Evolutionary conservation across 2,329 filamentous ascomycete genomes (phyloP).

Genomic region (Epichloe gansuensis): DNA sequence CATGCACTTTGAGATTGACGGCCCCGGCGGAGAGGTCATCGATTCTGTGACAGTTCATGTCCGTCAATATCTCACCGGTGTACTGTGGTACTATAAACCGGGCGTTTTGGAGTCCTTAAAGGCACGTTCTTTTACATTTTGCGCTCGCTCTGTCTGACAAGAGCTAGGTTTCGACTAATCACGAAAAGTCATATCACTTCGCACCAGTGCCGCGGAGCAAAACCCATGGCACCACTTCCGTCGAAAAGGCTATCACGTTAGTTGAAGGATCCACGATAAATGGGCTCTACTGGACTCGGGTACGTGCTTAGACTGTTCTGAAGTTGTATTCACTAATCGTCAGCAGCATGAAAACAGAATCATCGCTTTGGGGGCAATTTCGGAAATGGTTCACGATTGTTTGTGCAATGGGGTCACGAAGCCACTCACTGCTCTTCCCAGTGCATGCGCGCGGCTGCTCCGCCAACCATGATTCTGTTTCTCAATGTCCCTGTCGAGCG

Average conservation of each 20-base stretch:
- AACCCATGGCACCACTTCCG: background rate
- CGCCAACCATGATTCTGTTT: too few species aligned
- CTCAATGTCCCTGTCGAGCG: too few species aligned
- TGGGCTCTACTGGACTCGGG: constrained; percentile 8
- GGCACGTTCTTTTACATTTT: constrained; percentile 1
- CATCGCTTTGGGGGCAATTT: constrained; percentile 7
- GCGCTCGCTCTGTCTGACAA: constrained; percentile 2
- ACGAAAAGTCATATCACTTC: constrained; percentile 6
- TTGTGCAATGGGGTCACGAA: background rate
- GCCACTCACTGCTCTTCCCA: too few species aligned
- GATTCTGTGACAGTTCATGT: constrained; percentile 6
- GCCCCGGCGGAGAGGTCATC: constrained; percentile 7
- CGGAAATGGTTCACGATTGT: constrained; percentile 1
- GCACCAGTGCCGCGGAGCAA: background rate
- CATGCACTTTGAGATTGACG: constrained; percentile 7
- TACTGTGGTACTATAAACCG: constrained; percentile 3
- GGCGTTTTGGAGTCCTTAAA: constrained; percentile 7
- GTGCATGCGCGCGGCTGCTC: too few species aligned
- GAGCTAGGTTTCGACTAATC: constrained; percentile 7
- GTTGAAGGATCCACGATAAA: constrained; percentile 6
- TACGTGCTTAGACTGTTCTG: background rate
- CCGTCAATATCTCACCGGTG: constrained; percentile 1
- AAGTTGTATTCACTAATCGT: constrained; percentile 4
- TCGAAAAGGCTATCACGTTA: constrained; percentile 5
- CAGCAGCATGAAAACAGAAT: constrained; percentile 7